A percentile compares a stretch with the other conserved stretches of the same genome.
Conservation (phyloP, 129 eudicot species). For the Flaveria brownii region DNA sequence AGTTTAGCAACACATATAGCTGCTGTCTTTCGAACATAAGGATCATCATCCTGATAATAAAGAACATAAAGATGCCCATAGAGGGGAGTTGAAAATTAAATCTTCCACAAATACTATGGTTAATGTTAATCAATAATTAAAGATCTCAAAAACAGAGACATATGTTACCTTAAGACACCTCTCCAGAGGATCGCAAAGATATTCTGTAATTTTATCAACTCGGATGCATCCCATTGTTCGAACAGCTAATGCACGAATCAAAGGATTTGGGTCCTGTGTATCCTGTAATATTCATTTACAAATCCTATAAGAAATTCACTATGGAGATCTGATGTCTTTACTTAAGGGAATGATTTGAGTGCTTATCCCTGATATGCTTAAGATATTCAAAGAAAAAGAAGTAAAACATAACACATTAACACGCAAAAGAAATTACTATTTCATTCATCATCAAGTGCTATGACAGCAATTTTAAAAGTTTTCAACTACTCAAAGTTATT, state of each 20-base stretch:
- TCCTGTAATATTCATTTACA: constrained; percentile 54
- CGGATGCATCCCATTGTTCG: constrained; percentile 99
- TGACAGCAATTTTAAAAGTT: not conserved
- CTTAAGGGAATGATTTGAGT: not conserved
- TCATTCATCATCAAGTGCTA: not conserved
- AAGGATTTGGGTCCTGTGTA: constrained; percentile 98
- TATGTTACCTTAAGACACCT: constrained; percentile 89
- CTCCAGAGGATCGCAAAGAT: constrained; percentile 98
- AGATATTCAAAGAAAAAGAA: not conserved
- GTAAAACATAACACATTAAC: not conserved
- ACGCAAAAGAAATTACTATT: not conserved
- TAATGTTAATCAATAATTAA: not conserved
- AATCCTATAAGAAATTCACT: constrained; percentile 2
- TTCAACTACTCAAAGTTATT: not conserved
- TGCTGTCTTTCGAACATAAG: constrained; percentile 99
- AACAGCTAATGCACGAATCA: constrained; percentile 98
- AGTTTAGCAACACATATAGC: constrained; percentile 99
- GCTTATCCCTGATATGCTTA: constrained; percentile 13
- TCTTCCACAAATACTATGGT: not conserved
- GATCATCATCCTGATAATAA: constrained; percentile 87
- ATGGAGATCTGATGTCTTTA: constrained; percentile 8
- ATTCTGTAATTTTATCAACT: constrained; percentile 97
- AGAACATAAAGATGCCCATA: constrained; percentile 2
- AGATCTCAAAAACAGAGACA: constrained; percentile 7
- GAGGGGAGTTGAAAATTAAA: constrained; percentile 7